Evolutionary conservation across 2,329 filamentous ascomycete genomes (phyloP), one percentile per base, ranked within the genome.

Genomic region (Monilinia aucupariae): DNA sequence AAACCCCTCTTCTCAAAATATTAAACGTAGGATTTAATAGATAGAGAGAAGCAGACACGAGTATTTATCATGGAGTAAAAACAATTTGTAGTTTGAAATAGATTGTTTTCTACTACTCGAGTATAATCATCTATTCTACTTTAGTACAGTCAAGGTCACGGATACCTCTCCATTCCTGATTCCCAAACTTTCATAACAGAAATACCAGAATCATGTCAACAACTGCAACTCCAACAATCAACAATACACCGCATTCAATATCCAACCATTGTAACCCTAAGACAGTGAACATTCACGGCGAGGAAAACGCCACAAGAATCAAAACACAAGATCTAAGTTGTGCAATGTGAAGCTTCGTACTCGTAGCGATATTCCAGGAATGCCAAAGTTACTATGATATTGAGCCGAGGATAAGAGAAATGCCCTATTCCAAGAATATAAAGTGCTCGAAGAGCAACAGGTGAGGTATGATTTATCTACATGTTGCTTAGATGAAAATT

Each of bases 171-270:
- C 13, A 12, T 25, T 20, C 2, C 5, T 20, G n/a, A n/a, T n/a
- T n/a, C n/a, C n/a, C n/a, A n/a, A n/a, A 30, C 27, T 30, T 30
- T 30, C 27, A 30, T 30, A n/a, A n/a, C 27, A 39, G 4, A 3
- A 39, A 17, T 5, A 4, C 2, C 13, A 39, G 12, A 15, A 4
- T 15, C 5, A 39, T 39, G 1, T 15, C 15, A 15, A 39, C 4
- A 17, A 13, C 15, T 5, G 2, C 13, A 39, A 13, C 15, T 5
- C 12, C 13, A 39, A n/a, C 17, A 17, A 43, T n/a, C 17, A 43
- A 1, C 7, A n/a, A 8, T 20, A 1, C 8, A 8, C 3, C n/a
- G 5, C 4, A 7, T 43, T 20, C 4, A 7, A n/a, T 20, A 4
- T 17, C 6, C 5, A n/a, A n/a, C 0, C 41, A 43, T 43, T 9